These are phyloP conservation scores for Calonectria pteridis DNA, from an alignment of 2,329 filamentous ascomycete species.

Conservation along the genomic window DNA sequence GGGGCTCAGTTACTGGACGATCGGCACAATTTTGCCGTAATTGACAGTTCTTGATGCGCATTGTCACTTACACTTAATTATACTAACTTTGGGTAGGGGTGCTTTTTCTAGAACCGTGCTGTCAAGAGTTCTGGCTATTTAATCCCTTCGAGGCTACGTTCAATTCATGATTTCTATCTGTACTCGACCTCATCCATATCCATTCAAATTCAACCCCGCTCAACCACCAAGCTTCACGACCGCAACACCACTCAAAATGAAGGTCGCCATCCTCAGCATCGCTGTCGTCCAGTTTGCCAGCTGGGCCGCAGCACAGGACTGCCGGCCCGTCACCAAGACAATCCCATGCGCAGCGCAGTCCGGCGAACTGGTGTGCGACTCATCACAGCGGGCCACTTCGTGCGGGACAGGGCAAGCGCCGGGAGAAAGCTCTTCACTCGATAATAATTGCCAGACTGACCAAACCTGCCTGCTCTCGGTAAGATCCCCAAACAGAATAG, in stretches of 20 bases:
- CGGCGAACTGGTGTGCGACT: neutral
- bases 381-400: neutral
- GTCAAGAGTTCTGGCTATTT: neutral
- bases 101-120: neutral
- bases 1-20: neutral
- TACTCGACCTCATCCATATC: neutral
- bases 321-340: neutral
- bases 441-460: neutral
- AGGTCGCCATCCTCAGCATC: neutral
- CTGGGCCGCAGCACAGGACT: neutral
- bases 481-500: neutral
- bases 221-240: neutral
- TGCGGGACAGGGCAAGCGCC: neutral
- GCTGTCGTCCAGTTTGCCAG: neutral
- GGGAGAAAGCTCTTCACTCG: neutral
- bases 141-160: neutral
- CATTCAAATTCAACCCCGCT: too few species aligned
- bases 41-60: neutral
- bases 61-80: neutral
- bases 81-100: neutral
- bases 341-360: neutral
- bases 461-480: neutral
- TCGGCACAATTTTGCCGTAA: neutral
- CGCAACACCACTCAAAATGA: neutral
- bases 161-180: neutral